Evolutionary conservation across 345 rosid species (phyloP), one percentile per base, ranked within the genome.

Genomic region (Gossypium thurberi): DNA sequence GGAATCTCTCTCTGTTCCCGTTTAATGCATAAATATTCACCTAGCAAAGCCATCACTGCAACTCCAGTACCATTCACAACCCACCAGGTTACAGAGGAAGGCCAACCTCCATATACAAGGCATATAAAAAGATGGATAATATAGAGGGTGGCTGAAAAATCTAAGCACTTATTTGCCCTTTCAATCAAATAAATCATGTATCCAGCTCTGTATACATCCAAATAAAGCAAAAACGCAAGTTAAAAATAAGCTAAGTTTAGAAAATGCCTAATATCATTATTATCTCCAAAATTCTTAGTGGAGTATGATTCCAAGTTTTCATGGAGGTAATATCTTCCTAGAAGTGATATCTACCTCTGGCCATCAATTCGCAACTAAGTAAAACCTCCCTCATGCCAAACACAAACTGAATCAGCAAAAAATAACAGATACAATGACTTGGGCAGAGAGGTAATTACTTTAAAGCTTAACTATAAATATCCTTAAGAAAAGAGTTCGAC

Each of bases 21-120:
- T 72, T 50, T 86, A 68, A 88, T 86, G 84, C 97, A 96, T 76
- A 96, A 72, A 86, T 87, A 85, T 90, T 91, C 94, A 77, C 98
- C 94, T 21, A 96, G 87, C 79, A 90, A 79, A 44, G 89, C 86
- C 98, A 84, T 96, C 15, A 87, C 82, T 46, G 91, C 96, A 33
- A 91, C 80, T 21, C 98, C 97, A 51, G 90, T 87, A 46, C 86
- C 91, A 84, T 85, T 91, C 13, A 92, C 92, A 74, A 87, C 86
- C 99, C 99, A 96, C 99, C 99, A 96, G 12, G 97, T 87, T 51
- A 88, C 65, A 44, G 98, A 90, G 11, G 93, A 84, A 74, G 99
- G 99, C 97, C 97, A 96, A 75, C 98, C 99, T 77, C 99, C 99
- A 80, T 96, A 93, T 63, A 85, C 42, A 74, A 86, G 82, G 85